Base-by-base conservation (phyloP, 805 yeast genomes). In the Yarrowia hollandica region DNA sequence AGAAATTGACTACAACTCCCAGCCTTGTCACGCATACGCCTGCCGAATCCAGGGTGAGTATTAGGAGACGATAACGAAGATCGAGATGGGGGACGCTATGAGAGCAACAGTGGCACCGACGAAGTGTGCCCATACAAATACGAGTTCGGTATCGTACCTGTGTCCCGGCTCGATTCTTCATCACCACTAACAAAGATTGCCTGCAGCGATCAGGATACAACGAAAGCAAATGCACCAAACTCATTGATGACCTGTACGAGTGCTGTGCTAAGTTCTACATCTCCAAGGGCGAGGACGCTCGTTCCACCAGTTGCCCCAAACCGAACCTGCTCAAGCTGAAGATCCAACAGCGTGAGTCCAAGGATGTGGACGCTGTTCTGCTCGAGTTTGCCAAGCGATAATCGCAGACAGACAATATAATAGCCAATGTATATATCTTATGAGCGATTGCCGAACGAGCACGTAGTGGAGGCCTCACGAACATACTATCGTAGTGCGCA, bases 261-360 rank as follows among this genome's bases (percentile, higher is more conserved):
- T 90, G 97, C 69, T 90, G 97, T 68, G 74, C 79, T 52, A 67
- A 72, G 31, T 87, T 85, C 69, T 90, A 90, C 70, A 68, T 74
- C 38, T 75, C 77, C 5, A 75, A 82, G 21, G 92, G 92, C 0
- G 70, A 71, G 6, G 82, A 79, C 0, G 81, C 84, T 11, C 74
- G 79, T 48, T 81, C 90, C 5, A 82, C 84, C 3, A 88, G 96
- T 66, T 90, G 97, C 72, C 96, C 96, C 1, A 77, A 78, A 59
- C 86, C 89, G 16, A 76, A 77, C 26, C 70, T 86, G 44, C 76
- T 90, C 10, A 74, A 77, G 63, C 69, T 83, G 61, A 89, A 89
- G 70, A 74, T 88, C 55, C 78, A 81, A 62, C 94, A 88, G 67
- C 71, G 94, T 60, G 71, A 74, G 61, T 66, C 74, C 62, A 87